phyloP scores from a whole-genome alignment of 1,139 yeast species.

The Sugiyamaella xylanicola region DNA sequence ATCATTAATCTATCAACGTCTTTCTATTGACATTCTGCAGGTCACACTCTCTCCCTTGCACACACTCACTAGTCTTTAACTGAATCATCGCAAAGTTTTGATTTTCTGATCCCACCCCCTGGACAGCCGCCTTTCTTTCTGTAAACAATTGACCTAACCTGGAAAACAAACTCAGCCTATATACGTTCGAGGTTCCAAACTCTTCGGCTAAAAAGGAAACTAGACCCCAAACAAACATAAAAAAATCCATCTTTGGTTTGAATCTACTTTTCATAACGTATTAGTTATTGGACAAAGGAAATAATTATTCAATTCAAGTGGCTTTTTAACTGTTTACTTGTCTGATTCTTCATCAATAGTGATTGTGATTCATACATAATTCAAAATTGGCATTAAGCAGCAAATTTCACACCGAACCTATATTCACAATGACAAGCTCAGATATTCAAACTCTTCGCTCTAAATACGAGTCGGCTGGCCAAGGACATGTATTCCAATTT shows the following conservation, averaged over 20 bases:
- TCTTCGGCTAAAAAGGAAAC: not conserved
- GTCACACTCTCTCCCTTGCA: not conserved
- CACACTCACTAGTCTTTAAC: not conserved
- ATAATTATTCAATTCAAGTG: no score
- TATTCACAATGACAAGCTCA: constrained; percentile 34
- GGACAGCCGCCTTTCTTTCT: not conserved
- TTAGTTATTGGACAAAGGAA: no score
- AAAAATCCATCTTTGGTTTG: no score
- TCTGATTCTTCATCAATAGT: no score
- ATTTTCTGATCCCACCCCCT: constrained; percentile 8
- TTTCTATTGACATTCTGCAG: not conserved
- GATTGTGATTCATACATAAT: not conserved
- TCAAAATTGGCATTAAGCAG: not conserved
- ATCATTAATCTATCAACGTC: not conserved
- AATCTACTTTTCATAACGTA: no score
- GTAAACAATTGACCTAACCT: constrained; percentile 12
- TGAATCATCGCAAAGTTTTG: constrained; percentile 1
- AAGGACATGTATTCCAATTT: constrained; percentile 47
- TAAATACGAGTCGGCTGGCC: constrained; percentile 43
- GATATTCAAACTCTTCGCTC: constrained; percentile 33
- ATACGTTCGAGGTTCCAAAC: not conserved
- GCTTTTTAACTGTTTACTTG: no score
- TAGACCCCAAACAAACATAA: not conserved
- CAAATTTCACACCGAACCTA: no score
- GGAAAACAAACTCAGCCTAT: not conserved